Percentiles rank a stretch among this genome's conserved stretches.
These are phyloP conservation scores for Xylariales sp. DNA, from an alignment of 2,329 filamentous ascomycete species.

Conservation along the genomic window DNA sequence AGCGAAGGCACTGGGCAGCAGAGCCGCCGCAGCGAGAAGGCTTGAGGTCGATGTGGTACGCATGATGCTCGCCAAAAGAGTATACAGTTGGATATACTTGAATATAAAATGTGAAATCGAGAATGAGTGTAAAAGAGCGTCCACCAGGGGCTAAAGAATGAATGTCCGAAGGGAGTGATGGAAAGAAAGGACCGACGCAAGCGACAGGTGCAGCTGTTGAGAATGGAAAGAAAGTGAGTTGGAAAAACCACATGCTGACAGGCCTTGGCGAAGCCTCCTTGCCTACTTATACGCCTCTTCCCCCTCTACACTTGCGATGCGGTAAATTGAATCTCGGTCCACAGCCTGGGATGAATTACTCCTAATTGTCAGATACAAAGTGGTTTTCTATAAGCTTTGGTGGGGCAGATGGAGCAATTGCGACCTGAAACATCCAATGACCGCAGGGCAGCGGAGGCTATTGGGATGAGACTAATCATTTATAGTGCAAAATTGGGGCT, in stretches of 20 bases:
- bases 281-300: too few relatives aligned
- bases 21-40: slow-evolving; percentile 9
- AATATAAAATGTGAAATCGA: background rate
- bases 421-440: background rate
- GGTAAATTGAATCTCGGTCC: too few relatives aligned
- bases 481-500: too few relatives aligned
- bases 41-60: slow-evolving; percentile 9
- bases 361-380: background rate
- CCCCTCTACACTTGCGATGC: too few relatives aligned
- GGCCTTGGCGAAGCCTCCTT: background rate
- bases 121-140: background rate
- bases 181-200: slow-evolving; percentile 1
- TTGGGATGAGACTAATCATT: too few relatives aligned
- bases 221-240: background rate
- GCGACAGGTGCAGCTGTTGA: background rate
- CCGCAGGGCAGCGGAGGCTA: too few relatives aligned
- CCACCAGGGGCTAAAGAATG: slow-evolving; percentile 1
- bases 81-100: background rate
- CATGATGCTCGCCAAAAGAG: too few relatives aligned
- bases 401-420: background rate
- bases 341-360: too few relatives aligned
- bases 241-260: background rate
- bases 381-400: background rate
- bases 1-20: slow-evolving; percentile 7
- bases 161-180: background rate